phyloP scores from a whole-genome alignment of 768 basidiomycete species.

The Boletus reticuloceps region DNA sequence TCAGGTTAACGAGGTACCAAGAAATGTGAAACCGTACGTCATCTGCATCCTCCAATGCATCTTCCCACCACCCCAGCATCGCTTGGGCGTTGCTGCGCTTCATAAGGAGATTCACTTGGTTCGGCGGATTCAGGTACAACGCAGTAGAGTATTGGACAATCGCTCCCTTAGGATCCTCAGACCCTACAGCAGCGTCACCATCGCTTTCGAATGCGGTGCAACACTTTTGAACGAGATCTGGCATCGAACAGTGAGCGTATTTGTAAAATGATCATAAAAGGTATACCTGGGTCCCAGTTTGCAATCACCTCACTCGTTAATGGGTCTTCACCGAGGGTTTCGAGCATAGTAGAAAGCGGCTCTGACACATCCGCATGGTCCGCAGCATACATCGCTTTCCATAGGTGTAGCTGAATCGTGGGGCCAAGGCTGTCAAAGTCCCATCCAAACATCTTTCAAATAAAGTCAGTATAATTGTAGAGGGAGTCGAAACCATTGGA shows the following conservation, averaged over 20 bases:
- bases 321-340: too few relatives aligned
- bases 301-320: too few relatives aligned
- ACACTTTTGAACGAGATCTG: neutral
- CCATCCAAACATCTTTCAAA: conserved; percentile 12
- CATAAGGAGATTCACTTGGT: neutral
- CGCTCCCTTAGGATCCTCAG: neutral
- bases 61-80: neutral
- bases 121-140: too few relatives aligned
- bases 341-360: too few relatives aligned
- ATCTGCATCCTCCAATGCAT: conserved; percentile 13
- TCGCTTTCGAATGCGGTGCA: neutral
- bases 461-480: neutral
- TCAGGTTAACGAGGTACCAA: neutral
- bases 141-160: neutral
- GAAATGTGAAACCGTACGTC: neutral
- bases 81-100: conserved; percentile 1
- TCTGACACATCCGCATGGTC: too few relatives aligned
- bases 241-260: too few relatives aligned
- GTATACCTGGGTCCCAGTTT: too few relatives aligned
- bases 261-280: too few relatives aligned
- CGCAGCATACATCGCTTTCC: neutral
- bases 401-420: neutral
- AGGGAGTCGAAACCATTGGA: fast-evolving
- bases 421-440: conserved; percentile 6
- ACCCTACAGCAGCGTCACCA: neutral